Evolutionary conservation across 495 filamentous ascomycete species (phyloP).

Genomic region (Lasiosphaeris hirsuta): DNA sequence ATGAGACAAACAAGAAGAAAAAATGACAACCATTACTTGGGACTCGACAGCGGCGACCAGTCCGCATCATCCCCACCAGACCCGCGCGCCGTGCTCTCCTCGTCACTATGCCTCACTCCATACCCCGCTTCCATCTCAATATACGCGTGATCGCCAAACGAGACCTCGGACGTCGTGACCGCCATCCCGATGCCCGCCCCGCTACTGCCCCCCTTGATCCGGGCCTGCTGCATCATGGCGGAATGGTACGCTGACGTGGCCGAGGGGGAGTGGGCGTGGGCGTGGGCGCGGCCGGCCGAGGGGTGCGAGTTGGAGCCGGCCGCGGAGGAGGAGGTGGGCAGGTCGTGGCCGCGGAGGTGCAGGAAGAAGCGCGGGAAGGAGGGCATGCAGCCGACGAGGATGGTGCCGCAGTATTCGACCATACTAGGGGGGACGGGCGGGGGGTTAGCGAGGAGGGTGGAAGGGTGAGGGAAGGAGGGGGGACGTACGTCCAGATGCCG

Average conservation of each 20-base stretch:
- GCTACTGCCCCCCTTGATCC: background rate
- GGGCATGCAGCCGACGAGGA: constrained; percentile 32
- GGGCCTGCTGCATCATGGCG: background rate
- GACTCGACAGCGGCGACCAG: constrained; percentile 9
- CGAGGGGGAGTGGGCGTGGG: constrained; percentile 1
- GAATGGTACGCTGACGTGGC: background rate
- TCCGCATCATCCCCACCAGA: background rate
- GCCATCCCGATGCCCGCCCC: constrained; percentile 12
- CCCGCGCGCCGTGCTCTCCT: background rate
- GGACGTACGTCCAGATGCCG: constrained; percentile 29
- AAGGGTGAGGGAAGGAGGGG: background rate
- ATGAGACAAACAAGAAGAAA: no score
- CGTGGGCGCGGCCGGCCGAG: background rate
- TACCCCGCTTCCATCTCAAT: constrained; percentile 9
- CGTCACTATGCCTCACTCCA: background rate
- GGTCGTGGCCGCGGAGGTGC: constrained; percentile 12
- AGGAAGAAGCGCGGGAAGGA: constrained; percentile 30
- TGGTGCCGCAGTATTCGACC: constrained; percentile 33
- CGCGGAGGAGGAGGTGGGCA: background rate
- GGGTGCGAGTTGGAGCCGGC: background rate
- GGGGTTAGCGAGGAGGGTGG: background rate
- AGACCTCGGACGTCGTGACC: constrained; percentile 11
- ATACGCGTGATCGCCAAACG: constrained; percentile 1
- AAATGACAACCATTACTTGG: no score
- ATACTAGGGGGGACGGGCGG: constrained; percentile 23